These are phyloP conservation scores for Aspergillus indologenus DNA, from an alignment of 495 filamentous ascomycete species.

Conservation along the genomic window DNA sequence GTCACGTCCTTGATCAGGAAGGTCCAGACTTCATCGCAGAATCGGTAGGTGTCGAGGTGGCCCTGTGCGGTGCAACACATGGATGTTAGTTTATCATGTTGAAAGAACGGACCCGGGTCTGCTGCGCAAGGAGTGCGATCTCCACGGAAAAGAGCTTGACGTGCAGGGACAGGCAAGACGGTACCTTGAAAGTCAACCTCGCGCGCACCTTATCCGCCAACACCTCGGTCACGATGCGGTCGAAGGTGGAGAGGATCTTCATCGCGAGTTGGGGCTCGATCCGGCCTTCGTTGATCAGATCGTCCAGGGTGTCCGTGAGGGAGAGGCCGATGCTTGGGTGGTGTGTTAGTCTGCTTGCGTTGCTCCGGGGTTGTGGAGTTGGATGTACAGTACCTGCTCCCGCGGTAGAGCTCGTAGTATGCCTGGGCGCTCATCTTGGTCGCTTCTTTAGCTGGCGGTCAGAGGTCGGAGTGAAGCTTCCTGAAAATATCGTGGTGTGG, in stretches of 20 bases:
- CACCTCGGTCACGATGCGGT: constrained; percentile 82
- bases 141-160: too few relatives aligned
- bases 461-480: constrained; percentile 20
- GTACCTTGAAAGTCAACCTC: constrained; percentile 92
- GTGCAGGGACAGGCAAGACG: too few relatives aligned
- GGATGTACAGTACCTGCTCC: constrained; percentile 70
- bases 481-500: too few relatives aligned
- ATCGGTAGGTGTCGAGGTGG: constrained; percentile 97
- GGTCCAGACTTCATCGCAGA: constrained; percentile 99
- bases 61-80: constrained; percentile 54
- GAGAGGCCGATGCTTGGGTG: constrained; percentile 75
- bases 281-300: constrained; percentile 83
- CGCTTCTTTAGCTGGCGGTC: constrained; percentile 9
- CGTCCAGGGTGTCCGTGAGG: constrained; percentile 94
- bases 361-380: neutral
- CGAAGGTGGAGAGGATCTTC: constrained; percentile 94
- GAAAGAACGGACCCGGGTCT: neutral
- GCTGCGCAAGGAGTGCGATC: too few relatives aligned
- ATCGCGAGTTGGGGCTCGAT: constrained; percentile 98
- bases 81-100: constrained; percentile 7
- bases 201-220: constrained; percentile 88
- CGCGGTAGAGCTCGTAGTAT: constrained; percentile 96
- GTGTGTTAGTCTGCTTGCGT: constrained; percentile 8
- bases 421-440: constrained; percentile 36
- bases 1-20: constrained; percentile 98